Percentiles rank a stretch among this genome's conserved stretches.
Evolutionary conservation across 768 basidiomycete genomes (phyloP).

Genomic region (Crucibulum laeve): DNA sequence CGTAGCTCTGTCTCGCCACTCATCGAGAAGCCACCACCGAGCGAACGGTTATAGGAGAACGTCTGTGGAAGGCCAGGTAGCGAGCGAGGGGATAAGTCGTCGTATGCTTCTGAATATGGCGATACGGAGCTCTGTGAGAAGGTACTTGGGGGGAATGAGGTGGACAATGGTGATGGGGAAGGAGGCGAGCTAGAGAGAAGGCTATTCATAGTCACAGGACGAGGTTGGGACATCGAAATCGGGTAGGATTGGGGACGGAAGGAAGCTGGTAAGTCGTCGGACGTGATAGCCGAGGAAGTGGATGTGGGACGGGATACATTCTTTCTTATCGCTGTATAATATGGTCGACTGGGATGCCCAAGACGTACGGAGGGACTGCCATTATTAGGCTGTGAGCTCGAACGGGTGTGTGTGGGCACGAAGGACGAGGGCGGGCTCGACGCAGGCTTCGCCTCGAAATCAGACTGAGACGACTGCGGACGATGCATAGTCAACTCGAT

Average conservation of each 20-base stretch:
- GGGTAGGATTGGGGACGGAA: no score
- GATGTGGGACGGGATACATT: constrained; percentile 1
- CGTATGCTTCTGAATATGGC: background rate
- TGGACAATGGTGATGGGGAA: no score
- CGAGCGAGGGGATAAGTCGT: background rate
- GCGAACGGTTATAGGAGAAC: constrained; percentile 3
- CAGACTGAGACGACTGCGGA: constrained; percentile 10
- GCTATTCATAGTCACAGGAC: no score
- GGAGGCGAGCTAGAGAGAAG: no score
- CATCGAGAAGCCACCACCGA: constrained; percentile 43
- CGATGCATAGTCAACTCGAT: constrained; percentile 14
- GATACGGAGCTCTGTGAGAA: no score
- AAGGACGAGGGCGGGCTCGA: background rate
- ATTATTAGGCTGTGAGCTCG: constrained; percentile 14
- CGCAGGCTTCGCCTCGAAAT: constrained; percentile 6
- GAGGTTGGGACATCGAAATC: no score
- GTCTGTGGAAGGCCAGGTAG: background rate
- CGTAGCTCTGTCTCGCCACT: constrained; percentile 58
- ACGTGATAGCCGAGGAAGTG: background rate
- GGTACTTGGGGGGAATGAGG: no score
- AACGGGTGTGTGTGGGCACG: background rate
- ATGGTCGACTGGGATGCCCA: constrained; percentile 49
- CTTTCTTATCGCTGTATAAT: constrained; percentile 48
- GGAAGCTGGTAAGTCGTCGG: no score
- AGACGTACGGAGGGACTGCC: constrained; percentile 27